Percentiles rank a stretch among this genome's conserved stretches.
Evolutionary conservation across 1,139 yeast genomes (phyloP).

Genomic region (Pneumocystis jirovecii): DNA sequence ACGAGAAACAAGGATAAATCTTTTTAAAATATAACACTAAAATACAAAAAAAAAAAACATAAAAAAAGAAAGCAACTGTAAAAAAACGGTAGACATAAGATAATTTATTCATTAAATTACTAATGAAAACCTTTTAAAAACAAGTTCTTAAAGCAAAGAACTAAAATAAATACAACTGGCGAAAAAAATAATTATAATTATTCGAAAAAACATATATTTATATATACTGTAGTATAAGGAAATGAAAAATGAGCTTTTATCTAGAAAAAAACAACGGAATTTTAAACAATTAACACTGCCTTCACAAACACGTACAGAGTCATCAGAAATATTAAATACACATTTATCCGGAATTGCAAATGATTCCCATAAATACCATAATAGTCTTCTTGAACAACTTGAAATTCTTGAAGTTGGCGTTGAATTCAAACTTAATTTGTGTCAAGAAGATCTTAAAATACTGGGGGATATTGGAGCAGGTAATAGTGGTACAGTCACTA

Average conservation of each 20-base stretch:
- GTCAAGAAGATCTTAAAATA: slow-evolving; percentile 55
- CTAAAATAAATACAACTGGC: background rate
- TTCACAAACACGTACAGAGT: slow-evolving; percentile 16
- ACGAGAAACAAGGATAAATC: background rate
- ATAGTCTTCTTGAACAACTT: slow-evolving; percentile 20
- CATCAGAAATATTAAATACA: slow-evolving; percentile 15
- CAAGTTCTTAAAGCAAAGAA: background rate
- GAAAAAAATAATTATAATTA: background rate
- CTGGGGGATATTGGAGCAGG: slow-evolving; percentile 79
- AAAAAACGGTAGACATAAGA: background rate
- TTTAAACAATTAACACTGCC: slow-evolving; percentile 52
- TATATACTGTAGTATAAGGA: background rate
- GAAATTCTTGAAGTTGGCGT: slow-evolving; percentile 32
- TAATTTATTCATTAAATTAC: background rate
- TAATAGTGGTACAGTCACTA: slow-evolving; percentile 82
- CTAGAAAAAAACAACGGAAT: slow-evolving; percentile 41
- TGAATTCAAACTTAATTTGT: slow-evolving; percentile 38
- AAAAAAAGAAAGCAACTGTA: background rate
- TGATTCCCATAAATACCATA: slow-evolving; percentile 5
- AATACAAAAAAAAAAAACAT: background rate
- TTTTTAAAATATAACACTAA: background rate
- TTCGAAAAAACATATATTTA: background rate
- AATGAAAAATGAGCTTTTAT: background rate
- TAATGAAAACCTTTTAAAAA: background rate
- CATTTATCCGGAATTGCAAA: background rate